These are phyloP conservation scores for Samsoniella hepiali DNA, from an alignment of 2,329 filamentous ascomycete genomes.

Conservation along the genomic window DNA sequence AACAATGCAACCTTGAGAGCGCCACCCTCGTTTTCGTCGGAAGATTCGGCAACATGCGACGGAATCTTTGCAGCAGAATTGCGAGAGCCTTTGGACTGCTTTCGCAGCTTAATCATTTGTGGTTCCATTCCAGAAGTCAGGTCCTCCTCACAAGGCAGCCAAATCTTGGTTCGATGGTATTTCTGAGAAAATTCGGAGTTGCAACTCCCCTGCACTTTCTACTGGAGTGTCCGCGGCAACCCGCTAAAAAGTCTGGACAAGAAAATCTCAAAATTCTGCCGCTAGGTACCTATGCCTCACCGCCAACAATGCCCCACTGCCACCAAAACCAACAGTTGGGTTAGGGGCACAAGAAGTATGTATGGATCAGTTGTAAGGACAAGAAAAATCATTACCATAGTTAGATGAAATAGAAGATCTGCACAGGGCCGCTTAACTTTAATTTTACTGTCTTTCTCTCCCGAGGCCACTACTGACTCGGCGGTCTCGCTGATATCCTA, in stretches of 20 bases:
- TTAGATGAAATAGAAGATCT: no score
- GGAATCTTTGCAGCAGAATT: background rate
- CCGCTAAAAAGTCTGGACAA: constrained; percentile 1
- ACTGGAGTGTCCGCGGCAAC: background rate
- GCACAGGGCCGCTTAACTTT: no score
- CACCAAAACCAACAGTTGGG: no score
- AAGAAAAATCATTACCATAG: no score
- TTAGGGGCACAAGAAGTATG: no score
- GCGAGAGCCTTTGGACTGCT: background rate
- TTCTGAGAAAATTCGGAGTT: background rate
- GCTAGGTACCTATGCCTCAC: constrained; percentile 3
- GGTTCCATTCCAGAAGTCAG: background rate
- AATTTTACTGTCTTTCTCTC: no score
- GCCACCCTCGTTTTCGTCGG: constrained; percentile 19
- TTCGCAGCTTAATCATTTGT: background rate
- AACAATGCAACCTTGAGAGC: constrained; percentile 5
- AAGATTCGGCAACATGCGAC: background rate
- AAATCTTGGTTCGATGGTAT: background rate
- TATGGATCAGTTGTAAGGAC: no score
- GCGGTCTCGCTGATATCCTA: background rate
- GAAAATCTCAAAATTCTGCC: constrained; percentile 22
- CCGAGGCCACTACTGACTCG: background rate
- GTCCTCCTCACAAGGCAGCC: no score
- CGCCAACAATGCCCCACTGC: constrained; percentile 15
- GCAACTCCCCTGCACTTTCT: background rate